Evolutionary conservation across 2,329 filamentous ascomycete species (phyloP).

Genomic region (Myriosclerotinia scirpicola): DNA sequence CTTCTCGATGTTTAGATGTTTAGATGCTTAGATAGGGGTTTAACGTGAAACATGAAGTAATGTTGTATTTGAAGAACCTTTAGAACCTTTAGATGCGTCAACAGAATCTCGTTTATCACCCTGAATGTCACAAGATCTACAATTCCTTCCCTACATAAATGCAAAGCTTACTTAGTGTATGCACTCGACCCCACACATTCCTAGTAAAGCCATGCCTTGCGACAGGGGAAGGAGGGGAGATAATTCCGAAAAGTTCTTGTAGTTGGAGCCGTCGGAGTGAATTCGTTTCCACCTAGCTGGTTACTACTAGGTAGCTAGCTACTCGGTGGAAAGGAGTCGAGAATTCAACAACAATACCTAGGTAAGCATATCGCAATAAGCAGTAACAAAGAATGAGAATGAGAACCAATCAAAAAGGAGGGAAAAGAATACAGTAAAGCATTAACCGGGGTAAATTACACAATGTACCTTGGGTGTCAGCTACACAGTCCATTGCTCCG

Average conservation of each 20-base stretch:
- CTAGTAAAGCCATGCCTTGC: conserved; percentile 5
- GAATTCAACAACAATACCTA: not conserved
- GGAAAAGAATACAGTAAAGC: not conserved
- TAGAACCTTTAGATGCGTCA: not conserved
- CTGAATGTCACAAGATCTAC: conserved; percentile 12
- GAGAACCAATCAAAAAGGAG: not conserved
- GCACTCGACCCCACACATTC: conserved; percentile 8
- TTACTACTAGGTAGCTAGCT: too few species aligned
- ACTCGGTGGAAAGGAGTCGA: conserved; percentile 11
- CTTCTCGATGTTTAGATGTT: not conserved
- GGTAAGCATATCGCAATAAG: not conserved
- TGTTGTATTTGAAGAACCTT: not conserved
- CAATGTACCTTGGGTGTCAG: conserved; percentile 18
- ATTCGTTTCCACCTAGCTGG: not conserved
- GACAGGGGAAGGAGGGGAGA: conserved; percentile 1
- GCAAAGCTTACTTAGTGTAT: not conserved
- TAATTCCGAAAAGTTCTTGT: not conserved
- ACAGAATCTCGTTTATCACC: not conserved
- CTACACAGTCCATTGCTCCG: conserved; percentile 6
- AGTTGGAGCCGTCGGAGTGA: conserved; percentile 8
- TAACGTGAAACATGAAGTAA: not conserved
- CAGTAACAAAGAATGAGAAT: not conserved
- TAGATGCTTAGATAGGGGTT: not conserved
- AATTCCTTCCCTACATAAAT: not conserved
- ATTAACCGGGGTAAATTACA: conserved; percentile 10